These are phyloP conservation scores for Epichloe sp. DNA, from an alignment of 2,329 filamentous ascomycete species.

Conservation along the genomic window DNA sequence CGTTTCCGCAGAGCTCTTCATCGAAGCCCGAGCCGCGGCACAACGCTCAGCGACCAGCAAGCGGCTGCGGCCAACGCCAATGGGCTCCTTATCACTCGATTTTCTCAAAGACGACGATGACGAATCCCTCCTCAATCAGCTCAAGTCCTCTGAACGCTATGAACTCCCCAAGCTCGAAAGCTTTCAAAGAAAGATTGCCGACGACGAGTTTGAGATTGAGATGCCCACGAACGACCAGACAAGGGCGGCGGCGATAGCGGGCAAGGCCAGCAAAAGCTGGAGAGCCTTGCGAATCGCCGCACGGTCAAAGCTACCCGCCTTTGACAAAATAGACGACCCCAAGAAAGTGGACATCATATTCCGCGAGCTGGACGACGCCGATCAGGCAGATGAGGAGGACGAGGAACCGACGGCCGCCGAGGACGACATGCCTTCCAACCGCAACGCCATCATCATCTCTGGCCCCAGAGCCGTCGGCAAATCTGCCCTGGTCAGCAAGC, in stretches of 20 bases:
- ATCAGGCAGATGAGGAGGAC: conserved; percentile 23
- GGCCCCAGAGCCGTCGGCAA: conserved; percentile 51
- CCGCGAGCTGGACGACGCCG: conserved; percentile 29
- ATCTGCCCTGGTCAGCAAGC: conserved; percentile 46
- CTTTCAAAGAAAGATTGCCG: conserved; percentile 61
- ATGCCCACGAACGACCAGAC: conserved; percentile 56
- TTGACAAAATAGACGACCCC: conserved; percentile 80
- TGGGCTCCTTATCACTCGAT: conserved; percentile 61
- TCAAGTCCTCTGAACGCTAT: conserved; percentile 55
- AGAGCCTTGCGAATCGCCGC: conserved; percentile 71
- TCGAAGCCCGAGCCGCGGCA: conserved; percentile 53
- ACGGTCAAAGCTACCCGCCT: conserved; percentile 57
- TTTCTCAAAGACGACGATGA: conserved; percentile 61
- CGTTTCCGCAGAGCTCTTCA: conserved; percentile 55
- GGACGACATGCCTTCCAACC: conserved; percentile 32
- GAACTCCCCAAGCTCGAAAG: conserved; percentile 54
- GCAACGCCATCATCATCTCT: conserved; percentile 50
- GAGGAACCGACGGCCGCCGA: conserved; percentile 16
- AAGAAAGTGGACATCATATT: conserved; percentile 54
- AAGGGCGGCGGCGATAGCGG: conserved; percentile 43
- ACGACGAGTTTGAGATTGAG: conserved; percentile 75
- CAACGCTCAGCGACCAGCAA: conserved; percentile 57
- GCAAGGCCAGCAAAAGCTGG: conserved; percentile 84
- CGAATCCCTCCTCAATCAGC: conserved; percentile 47
- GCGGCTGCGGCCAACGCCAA: conserved; percentile 52